A percentile compares a stretch with the other conserved stretches of the same genome.
These are phyloP conservation scores for Macrophomina pseudophaseolina DNA, from an alignment of 2,329 filamentous ascomycete genomes.

Conservation along the genomic window DNA sequence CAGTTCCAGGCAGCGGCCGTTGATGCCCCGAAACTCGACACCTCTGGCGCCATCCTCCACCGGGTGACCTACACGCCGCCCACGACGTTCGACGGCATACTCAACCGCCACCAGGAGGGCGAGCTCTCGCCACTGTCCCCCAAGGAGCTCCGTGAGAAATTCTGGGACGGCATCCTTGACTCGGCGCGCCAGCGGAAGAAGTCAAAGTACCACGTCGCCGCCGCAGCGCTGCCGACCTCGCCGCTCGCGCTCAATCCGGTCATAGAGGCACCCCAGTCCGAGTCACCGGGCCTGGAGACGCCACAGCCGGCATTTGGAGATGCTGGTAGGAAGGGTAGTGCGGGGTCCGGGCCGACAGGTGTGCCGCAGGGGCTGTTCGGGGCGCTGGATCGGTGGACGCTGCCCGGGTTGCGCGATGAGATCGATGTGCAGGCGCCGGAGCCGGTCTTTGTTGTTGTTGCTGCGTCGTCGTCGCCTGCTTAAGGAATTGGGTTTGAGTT, in stretches of 20 bases:
- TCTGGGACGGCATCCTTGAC: slow-evolving; percentile 37
- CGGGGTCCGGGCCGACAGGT: background rate
- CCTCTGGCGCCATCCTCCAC: background rate
- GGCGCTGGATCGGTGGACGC: slow-evolving; percentile 26
- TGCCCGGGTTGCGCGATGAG: background rate
- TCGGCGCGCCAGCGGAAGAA: slow-evolving; percentile 36
- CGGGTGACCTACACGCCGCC: background rate
- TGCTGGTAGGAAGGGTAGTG: background rate
- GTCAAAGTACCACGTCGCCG: background rate
- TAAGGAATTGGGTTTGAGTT: slow-evolving; percentile 22
- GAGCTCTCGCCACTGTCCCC: slow-evolving; percentile 27
- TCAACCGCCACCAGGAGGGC: slow-evolving; percentile 28
- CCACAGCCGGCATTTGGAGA: background rate
- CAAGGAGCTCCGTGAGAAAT: slow-evolving; percentile 31
- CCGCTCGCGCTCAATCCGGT: slow-evolving; percentile 30
- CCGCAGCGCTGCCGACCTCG: slow-evolving; percentile 14
- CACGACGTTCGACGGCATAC: slow-evolving; percentile 31
- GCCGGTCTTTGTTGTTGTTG: background rate
- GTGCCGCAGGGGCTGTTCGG: slow-evolving; percentile 15
- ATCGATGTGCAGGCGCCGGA: slow-evolving; percentile 2
- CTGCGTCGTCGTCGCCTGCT: background rate
- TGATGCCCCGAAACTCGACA: background rate
- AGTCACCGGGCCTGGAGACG: background rate
- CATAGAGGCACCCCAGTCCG: slow-evolving; percentile 24
- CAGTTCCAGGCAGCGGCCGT: background rate